Evolutionary conservation across 495 filamentous ascomycete species (phyloP).

Genomic region (Lasiosphaeriaceae sp.): DNA sequence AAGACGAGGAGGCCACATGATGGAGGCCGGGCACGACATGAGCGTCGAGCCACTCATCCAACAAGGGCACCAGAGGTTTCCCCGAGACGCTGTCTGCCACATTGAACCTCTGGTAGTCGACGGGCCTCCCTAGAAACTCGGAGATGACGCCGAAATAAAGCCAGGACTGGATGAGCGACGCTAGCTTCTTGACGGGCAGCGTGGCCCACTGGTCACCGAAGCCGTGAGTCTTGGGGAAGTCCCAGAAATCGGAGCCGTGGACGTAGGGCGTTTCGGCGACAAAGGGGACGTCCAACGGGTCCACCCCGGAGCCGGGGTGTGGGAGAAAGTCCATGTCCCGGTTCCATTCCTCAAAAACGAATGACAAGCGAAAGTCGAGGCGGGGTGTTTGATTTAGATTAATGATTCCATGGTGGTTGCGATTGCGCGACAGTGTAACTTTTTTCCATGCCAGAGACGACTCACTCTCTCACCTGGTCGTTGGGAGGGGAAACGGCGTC

Average conservation of each 20-base stretch:
- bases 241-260: conserved; percentile 23
- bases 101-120: conserved; percentile 19
- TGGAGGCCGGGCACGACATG: conserved; percentile 1
- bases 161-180: conserved; percentile 23
- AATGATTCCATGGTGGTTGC: too few species aligned
- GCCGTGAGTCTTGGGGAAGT: conserved; percentile 22
- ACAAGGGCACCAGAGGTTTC: conserved; percentile 14
- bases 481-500: too few species aligned
- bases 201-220: conserved; percentile 24
- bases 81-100: conserved; percentile 12
- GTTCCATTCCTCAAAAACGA: neutral
- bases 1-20: neutral
- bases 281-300: conserved; percentile 21
- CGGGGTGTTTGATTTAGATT: too few species aligned
- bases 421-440: too few species aligned
- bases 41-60: conserved; percentile 15
- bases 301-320: conserved; percentile 18
- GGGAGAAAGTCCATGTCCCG: conserved; percentile 22
- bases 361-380: too few species aligned
- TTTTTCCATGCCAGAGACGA: too few species aligned
- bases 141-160: conserved; percentile 24
- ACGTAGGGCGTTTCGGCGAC: conserved; percentile 21
- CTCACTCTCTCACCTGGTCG: too few species aligned
- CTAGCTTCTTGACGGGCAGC: conserved; percentile 19
- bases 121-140: conserved; percentile 21